These are phyloP conservation scores for Hypericum perforatum DNA, from an alignment of 345 rosid species.

Conservation along the genomic window DNA sequence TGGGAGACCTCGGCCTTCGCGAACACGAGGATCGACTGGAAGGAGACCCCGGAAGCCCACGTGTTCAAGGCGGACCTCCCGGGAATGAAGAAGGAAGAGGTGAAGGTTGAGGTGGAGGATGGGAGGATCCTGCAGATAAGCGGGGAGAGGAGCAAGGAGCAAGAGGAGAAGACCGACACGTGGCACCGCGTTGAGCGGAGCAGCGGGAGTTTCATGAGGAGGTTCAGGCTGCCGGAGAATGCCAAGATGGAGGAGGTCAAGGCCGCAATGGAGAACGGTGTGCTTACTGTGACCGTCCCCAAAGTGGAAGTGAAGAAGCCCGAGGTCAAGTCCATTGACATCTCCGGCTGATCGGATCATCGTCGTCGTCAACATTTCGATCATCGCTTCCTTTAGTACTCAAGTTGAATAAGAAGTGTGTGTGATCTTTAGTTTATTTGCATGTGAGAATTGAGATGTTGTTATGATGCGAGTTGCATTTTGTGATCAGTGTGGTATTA, in stretches of 20 bases:
- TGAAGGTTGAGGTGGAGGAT: slow-evolving; percentile 20
- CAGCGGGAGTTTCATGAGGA: background rate
- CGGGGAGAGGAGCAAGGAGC: slow-evolving; percentile 4
- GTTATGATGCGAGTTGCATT: no score
- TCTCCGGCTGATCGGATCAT: no score
- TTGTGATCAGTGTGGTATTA: no score
- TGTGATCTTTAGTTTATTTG: no score
- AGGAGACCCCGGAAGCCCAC: slow-evolving; percentile 20
- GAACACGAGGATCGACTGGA: slow-evolving; percentile 18
- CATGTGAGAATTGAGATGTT: no score
- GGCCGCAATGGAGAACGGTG: background rate
- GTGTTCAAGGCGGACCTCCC: slow-evolving; percentile 22
- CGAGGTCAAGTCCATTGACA: no score
- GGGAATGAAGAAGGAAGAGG: slow-evolving; percentile 16
- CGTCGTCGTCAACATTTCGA: no score
- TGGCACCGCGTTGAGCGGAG: slow-evolving; percentile 1
- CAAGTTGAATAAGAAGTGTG: no score
- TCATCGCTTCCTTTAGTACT: no score
- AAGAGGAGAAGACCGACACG: background rate
- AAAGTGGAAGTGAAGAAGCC: no score
- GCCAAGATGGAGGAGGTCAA: slow-evolving; percentile 1
- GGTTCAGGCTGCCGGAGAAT: slow-evolving; percentile 3
- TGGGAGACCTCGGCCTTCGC: slow-evolving; percentile 11
- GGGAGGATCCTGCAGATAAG: slow-evolving; percentile 3
- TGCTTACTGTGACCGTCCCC: no score